These are phyloP conservation scores for Globomyces pollinis-pini DNA, from an alignment of 192 early-diverging fungal species.

Conservation along the genomic window DNA sequence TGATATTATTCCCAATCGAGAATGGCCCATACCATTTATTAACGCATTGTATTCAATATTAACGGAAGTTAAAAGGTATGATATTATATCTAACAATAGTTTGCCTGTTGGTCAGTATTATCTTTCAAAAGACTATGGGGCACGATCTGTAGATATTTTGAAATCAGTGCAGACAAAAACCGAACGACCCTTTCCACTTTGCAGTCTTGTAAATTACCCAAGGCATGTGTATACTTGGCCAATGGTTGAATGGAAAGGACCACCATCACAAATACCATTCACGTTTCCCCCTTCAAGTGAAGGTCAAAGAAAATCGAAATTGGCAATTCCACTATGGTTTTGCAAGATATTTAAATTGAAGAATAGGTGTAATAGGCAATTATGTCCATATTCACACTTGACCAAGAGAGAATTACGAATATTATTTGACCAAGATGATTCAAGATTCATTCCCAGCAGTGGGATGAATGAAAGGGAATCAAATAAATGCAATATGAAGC, in stretches of 20 bases:
- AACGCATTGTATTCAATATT: slow-evolving; percentile 1
- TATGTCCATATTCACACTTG: too few relatives aligned
- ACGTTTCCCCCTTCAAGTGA: not conserved
- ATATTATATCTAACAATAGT: not conserved
- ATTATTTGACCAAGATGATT: too few relatives aligned
- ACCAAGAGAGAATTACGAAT: too few relatives aligned
- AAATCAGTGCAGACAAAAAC: not conserved
- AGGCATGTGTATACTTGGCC: not conserved
- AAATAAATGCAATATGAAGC: too few relatives aligned
- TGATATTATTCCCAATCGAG: not conserved
- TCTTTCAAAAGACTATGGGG: not conserved
- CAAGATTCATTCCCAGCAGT: too few relatives aligned
- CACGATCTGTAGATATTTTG: not conserved
- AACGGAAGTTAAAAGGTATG: not conserved
- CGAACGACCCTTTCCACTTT: too few relatives aligned
- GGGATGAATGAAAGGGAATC: too few relatives aligned
- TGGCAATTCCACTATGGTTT: too few relatives aligned
- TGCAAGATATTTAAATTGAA: too few relatives aligned
- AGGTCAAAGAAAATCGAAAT: too few relatives aligned
- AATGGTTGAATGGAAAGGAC: not conserved
- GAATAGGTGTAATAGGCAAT: too few relatives aligned
- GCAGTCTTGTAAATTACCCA: too few relatives aligned
- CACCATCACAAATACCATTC: not conserved
- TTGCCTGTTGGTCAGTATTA: not conserved
- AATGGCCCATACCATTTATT: not conserved